Base-by-base conservation (phyloP, 192 early-diverging fungal species). In the Podila epigama region DNA sequence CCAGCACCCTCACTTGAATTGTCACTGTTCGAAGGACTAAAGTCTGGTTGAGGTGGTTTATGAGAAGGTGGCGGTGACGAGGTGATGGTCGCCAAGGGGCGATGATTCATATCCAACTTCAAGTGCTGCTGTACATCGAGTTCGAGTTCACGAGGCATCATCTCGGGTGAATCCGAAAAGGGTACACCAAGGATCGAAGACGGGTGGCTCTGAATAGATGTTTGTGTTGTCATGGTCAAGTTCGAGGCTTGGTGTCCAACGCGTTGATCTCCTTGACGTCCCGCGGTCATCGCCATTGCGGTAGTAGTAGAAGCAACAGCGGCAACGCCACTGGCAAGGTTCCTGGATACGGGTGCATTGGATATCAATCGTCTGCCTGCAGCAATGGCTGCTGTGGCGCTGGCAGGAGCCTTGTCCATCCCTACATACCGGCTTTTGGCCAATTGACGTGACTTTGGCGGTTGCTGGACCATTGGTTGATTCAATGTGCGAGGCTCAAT, bases 151-250 rank as follows among this genome's bases (percentile, higher is more conserved):
- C 52, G 28, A 28, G 27, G 57, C 27, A 57, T 25, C 50, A 66
- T 65, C 44, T 75, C 71, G 11, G 64, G 59, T 7, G 64, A 75
- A 40, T 54, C 32, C 9, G 29, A 50, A 4, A 66, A 31, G 2
- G 70, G 62, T 8, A 64, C 12, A 10, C 53, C 70, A 20, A 56
- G 41, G 32, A 62, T 44, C 3, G 71, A 75, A 2, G 25, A 11
- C 6, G 71, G 71, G 32, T 66, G 64, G 39, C 71, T 75, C 35
- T 67, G 64, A 0, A 44, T 50, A 1, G 71, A 54, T 8, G 52
- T 32, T 54, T 31, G 25, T 5, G 27, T 11, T 5, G 31, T 31
- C 16, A 32, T 16, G 10, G 52, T 54, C 52, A 33, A 5, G 29
- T 54, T 33, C 25, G 27, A 31, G 16, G 52, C 52, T 32, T 54